Evolutionary conservation across 805 yeast species (phyloP), one percentile per base, ranked within the genome.

Genomic region (Kazachstania martiniae): DNA sequence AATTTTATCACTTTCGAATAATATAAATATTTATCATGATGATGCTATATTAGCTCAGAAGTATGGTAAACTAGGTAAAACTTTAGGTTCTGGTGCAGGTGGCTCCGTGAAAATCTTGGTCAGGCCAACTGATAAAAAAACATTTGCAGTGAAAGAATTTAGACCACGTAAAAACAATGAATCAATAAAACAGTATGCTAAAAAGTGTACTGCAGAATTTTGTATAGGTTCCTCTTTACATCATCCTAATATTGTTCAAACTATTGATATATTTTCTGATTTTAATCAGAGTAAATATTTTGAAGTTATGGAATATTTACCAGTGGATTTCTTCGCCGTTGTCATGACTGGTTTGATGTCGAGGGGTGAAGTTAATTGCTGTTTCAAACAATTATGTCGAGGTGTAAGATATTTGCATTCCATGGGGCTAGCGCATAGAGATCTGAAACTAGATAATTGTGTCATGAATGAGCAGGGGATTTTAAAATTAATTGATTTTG

Each of bases 301-400:
- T 47, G 86, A 82, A 58, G 77, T 82, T 23, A 82, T 82, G 91
- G 91, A 82, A 54, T 82, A 79, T 47, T 81, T 87, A 36, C 91
- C 89, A 17, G 69, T 74, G 26, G 94, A 82, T 59, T 80, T 82
- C 55, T 82, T 82, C 51, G 85, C 86, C 0, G 85, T 82, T 27
- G 93, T 82, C 12, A 82, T 82, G 93, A 76, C 85, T 4, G 87
- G 86, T 16, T 69, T 74, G 46, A 79, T 82, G 87, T 66, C 81
- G 5, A 66, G 91, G 47, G 77, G 76, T 34, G 93, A 82, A 53
- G 79, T 81, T 42, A 81, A 81, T 49, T 82, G 93, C 52, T 82
- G 85, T 51, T 63, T 82, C 36, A 79, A 75, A 52, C 94, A 82
- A 58, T 66, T 82, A 26, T 61, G 74, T 25, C 68, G 72, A 29